A percentile compares a stretch with the other conserved stretches of the same genome.
Evolutionary conservation across 305 asterid genomes (phyloP).

Genomic region (Plantago lanceolata): DNA sequence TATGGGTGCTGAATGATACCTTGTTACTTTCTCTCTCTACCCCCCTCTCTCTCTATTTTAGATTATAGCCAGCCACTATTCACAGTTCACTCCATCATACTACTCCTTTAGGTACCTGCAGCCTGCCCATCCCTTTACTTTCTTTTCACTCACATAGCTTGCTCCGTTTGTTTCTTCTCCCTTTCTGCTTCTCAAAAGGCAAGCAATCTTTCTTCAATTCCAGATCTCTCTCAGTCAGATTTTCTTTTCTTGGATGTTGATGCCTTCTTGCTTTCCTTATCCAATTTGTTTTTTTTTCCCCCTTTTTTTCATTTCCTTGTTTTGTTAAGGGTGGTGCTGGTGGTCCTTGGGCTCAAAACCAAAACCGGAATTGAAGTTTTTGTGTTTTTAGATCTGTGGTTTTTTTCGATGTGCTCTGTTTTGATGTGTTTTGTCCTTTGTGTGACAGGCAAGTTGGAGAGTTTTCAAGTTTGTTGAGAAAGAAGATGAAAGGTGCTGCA

Average conservation of each 20-base stretch:
- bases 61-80: not conserved
- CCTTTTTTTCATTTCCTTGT: not conserved
- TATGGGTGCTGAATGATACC: too few relatives aligned
- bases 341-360: not conserved
- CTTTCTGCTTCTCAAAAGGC: constrained; percentile 10
- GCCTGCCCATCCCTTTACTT: constrained; percentile 10
- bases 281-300: not conserved
- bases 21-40: not conserved
- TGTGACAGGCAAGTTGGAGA: not conserved
- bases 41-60: too few relatives aligned
- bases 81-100: not conserved
- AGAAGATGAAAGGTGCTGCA: constrained; percentile 60
- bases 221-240: not conserved
- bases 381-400: constrained; percentile 1
- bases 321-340: too few relatives aligned
- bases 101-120: not conserved
- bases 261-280: not conserved
- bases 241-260: constrained; percentile 7
- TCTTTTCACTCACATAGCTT: constrained; percentile 1
- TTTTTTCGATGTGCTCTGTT: not conserved
- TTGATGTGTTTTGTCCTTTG: not conserved
- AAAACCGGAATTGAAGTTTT: not conserved
- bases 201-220: constrained; percentile 2
- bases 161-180: not conserved
- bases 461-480: not conserved